Base-by-base conservation (phyloP, 2,329 filamentous ascomycete genomes). In the Colletotrichum phormii region DNA sequence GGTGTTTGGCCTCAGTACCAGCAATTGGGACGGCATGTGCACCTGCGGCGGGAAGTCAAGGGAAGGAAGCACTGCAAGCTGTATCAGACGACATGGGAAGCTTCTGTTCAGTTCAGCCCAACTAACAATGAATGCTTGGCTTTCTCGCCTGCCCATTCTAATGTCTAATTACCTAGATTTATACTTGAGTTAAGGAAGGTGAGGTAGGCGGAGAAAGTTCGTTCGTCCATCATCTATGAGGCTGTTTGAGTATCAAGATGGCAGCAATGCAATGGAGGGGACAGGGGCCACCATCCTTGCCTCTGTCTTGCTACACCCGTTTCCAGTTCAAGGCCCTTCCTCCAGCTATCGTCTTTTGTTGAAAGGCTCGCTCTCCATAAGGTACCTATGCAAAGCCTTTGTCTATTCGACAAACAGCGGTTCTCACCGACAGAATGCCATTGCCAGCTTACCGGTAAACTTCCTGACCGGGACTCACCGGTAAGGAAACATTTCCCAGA, bases 401-500 rank as follows among this genome's bases (percentile, higher is more conserved):
- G 4, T n/a, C 18, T 8, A 37, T 53, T 9, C 12, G 61, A 13
- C 54, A 53, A 13, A 8, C 13, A 35, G 9, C 18, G 15, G 6
- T 24, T 2, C 18, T 22, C 15, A 11, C 42, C 42, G 18, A n/a
- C 42, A 49, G 42, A 11, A 49, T 22, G 3, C 8, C 42, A n/a
- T 49, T 11, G n/a, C 42, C 42, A 49, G 42, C 42, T 49, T 11
- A n/a, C 18, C 18, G 18, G 42, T 49, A 49, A 49, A 49, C 5
- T 49, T 49, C 6, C 8, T 49, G 3, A 18, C 18, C 42, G 18
- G n/a, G 4, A 18, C 51, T 73, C 76, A 78, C 72, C 78, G 76
- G 53, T 76, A 80, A 18, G 86, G 86, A 73, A 84, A 88, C 86
- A 88, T 88, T 74, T 88, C 85, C 86, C 86, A 88, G 78, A 88